Base-by-base conservation (phyloP, 1,284 basidiomycete species). In the Fomes fomentarius region DNA sequence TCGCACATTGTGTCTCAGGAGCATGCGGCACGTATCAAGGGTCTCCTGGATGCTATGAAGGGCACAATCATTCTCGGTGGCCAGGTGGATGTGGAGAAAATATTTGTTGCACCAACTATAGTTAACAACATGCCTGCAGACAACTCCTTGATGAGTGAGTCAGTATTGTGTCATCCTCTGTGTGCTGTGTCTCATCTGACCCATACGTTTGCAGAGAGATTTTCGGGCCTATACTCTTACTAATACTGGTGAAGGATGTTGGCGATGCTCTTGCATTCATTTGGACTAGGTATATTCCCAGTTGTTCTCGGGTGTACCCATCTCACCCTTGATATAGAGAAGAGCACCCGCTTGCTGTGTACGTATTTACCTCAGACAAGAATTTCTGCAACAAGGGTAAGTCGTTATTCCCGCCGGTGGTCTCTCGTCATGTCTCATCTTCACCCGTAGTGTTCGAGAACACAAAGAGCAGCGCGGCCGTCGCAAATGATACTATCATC, bases 131-230 rank as follows among this genome's bases (percentile, higher is more conserved):
- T 88, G 5, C 69, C 74, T 41, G 68, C 66, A 0, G 82, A 85
- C 58, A 91, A 94, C 69, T 82, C 82, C 2, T 66, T 94, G 62
- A 84, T 94, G 84, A 80, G 82, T 69, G 87, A 94, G 85, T 87
- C 22, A 40, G 62, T 57, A 21, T 22, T 6, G 19, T 21, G 9
- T 6, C 24, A 22, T 4, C 11, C 11, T 41, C 22, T 19, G 17
- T 26, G 30, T 10, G 26, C 24, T 22, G 21, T 31, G 2, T 22
- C 15, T 34, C 15, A 9, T 45, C 17, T 9, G 17, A 30, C 8
- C 1, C n/a, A n/a, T n/a, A n/a, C n/a, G n/a, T 12, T 11, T 17
- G 14, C 53, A 73, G 70, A 25, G 72, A 74, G 57, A 66, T 74
- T 19, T 74, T 74, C 37, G 72, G 71, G 1, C 72, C 72, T 8